phyloP scores from a whole-genome alignment of 352 stramenopile species.

The Globisporangium cystogenes region DNA sequence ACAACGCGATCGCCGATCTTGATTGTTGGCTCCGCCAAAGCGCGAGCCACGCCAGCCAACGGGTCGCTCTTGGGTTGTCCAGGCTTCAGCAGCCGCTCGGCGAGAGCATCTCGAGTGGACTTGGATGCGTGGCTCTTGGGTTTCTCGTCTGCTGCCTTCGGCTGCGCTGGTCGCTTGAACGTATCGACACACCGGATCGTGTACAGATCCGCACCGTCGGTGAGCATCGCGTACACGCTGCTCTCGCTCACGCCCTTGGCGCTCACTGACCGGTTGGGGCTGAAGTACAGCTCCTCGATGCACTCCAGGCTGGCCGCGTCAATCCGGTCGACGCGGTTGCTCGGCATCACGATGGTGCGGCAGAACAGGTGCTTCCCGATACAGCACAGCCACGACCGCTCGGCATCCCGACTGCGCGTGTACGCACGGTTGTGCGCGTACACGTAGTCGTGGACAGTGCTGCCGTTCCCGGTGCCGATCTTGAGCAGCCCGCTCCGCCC shows the following conservation, averaged over 20 bases:
- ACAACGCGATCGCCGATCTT: constrained; percentile 64
- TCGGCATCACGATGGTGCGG: constrained; percentile 66
- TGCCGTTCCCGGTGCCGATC: constrained; percentile 58
- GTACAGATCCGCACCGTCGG: constrained; percentile 49
- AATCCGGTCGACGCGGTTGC: constrained; percentile 61
- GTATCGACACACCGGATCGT: constrained; percentile 65
- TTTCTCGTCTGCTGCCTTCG: constrained; percentile 28
- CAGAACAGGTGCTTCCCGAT: constrained; percentile 61
- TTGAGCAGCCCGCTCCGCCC: constrained; percentile 57
- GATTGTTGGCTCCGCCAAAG: constrained; percentile 19
- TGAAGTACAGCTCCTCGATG: constrained; percentile 58
- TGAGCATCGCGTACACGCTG: constrained; percentile 73
- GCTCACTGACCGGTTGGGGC: constrained; percentile 24
- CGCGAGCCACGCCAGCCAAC: not conserved
- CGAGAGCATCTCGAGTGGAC: constrained; percentile 1
- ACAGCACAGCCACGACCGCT: constrained; percentile 76
- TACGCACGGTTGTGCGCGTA: constrained; percentile 64
- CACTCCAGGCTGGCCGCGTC: constrained; percentile 23
- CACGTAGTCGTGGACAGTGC: constrained; percentile 63
- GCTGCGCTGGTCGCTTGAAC: constrained; percentile 24
- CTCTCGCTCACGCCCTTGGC: constrained; percentile 37
- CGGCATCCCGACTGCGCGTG: constrained; percentile 44
- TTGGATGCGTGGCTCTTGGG: constrained; percentile 7
- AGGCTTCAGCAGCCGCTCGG: constrained; percentile 5
- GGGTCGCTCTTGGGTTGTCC: constrained; percentile 5